Base-by-base conservation (phyloP, 176 grass and related monocot species). In the Oryza glumipatula region DNA sequence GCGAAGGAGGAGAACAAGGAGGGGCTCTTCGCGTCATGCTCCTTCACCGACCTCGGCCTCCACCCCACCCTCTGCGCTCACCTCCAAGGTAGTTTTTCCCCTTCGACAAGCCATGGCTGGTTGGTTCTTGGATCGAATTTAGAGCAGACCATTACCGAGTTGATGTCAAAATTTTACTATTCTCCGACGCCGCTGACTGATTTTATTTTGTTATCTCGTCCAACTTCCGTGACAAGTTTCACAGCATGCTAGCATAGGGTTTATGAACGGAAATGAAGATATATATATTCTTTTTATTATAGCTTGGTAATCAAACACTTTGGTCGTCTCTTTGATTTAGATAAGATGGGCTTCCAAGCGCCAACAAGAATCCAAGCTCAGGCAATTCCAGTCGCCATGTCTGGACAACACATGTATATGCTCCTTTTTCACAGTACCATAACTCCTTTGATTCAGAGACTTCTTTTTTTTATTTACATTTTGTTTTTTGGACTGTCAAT, bases 351-450 rank as follows among this genome's bases (percentile, higher is more conserved):
- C 11, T 99, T 99, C 76, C 70, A 91, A 48, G 83, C 67, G 54
- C 96, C 96, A 7, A 96, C 96, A 0, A 81, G 89, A 66, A 99
- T 99, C 72, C 96, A 99, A 78, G 93, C 96, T 8, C 86, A 96
- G 71, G 91, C 93, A 12, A 92, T 99, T 76, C 96, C 93, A 0
- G 93, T 99, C 0, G 89, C 89, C 32, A 81, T 99, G 61, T 79
- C 93, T 6, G 96, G 96, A 60, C 93, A 94, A 24, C 96, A 99
- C 89, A 70, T 87, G 96, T 96, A 96, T 64, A 96, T 64, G 89
- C 54, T 68, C 70, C 15, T 83, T 23, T 58, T 23, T 58, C 22
- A 22, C 7, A 51, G 10, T 86, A n/a, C 14, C 3, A 16, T 16
- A 12, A 10, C 21, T n/a, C 16, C 24, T 35, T 51, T 47, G 26